Percentiles rank a stretch among this genome's conserved stretches.
These are phyloP conservation scores for Rhizophagus prolifer DNA, from an alignment of 192 early-diverging fungal species.

Conservation along the genomic window DNA sequence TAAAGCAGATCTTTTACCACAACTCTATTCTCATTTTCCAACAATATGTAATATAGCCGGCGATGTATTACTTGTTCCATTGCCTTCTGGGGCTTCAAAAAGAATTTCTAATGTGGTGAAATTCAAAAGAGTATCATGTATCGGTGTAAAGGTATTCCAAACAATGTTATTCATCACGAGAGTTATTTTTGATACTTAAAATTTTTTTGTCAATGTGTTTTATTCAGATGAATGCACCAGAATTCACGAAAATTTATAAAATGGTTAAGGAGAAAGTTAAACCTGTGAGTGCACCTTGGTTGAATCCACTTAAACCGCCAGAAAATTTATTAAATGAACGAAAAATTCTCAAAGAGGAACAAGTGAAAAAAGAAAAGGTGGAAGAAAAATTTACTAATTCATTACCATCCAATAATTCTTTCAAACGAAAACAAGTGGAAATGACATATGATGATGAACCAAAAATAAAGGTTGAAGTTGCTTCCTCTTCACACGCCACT, in stretches of 20 bases:
- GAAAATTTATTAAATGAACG: slow-evolving; percentile 2
- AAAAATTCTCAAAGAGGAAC: background rate
- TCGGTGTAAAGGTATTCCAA: slow-evolving; percentile 28
- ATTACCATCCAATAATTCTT: background rate
- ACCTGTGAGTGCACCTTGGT: slow-evolving; percentile 6
- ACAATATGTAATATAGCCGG: slow-evolving; percentile 2
- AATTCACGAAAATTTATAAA: slow-evolving; percentile 5
- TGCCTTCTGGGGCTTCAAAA: background rate
- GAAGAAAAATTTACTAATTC: background rate
- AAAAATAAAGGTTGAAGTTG: background rate
- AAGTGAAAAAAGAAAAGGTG: background rate
- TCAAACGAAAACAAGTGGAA: background rate
- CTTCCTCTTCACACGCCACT: background rate
- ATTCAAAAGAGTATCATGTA: slow-evolving; percentile 10
- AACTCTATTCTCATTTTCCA: slow-evolving; percentile 22
- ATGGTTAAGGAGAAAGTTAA: slow-evolving; percentile 14
- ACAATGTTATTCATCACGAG: background rate
- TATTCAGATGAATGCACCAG: background rate
- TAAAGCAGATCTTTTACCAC: slow-evolving; percentile 1
- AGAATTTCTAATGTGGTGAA: background rate
- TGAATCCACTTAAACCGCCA: background rate
- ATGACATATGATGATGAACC: too few relatives aligned
- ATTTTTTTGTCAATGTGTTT: background rate
- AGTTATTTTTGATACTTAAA: background rate
- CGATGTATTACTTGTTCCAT: slow-evolving; percentile 25